Conservation (phyloP, 83 land plant species). For the Isoetes engelmannii region DNA sequence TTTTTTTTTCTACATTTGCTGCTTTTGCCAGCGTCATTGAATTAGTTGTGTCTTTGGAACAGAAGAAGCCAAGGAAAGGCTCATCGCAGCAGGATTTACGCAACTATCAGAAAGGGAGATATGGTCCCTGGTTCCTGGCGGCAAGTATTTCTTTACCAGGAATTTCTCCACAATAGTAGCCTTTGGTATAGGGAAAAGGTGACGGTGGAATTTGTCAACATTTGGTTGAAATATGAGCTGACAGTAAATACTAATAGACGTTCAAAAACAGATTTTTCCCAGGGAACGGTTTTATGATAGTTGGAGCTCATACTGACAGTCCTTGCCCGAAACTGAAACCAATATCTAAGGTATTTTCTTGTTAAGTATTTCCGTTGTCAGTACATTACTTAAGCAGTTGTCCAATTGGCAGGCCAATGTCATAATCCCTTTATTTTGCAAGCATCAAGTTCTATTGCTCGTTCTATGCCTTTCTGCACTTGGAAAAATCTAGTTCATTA, state of each 20-base stretch:
- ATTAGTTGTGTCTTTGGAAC: neutral
- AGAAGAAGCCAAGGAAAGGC: slow-evolving; percentile 74
- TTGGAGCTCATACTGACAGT: slow-evolving; percentile 97
- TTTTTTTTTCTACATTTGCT: neutral
- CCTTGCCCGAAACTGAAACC: slow-evolving; percentile 94
- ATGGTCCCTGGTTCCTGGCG: slow-evolving; percentile 68
- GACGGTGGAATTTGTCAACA: neutral
- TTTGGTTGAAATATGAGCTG: neutral
- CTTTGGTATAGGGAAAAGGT: slow-evolving; percentile 85
- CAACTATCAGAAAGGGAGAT: slow-evolving; percentile 71
- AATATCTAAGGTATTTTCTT: slow-evolving; percentile 57
- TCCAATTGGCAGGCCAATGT: no score
- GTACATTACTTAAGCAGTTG: no score
- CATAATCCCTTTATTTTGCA: no score
- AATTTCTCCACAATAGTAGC: slow-evolving; percentile 90
- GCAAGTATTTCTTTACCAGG: slow-evolving; percentile 95
- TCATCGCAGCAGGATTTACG: slow-evolving; percentile 57
- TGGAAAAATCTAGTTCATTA: no score
- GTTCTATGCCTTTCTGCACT: no score
- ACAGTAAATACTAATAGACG: neutral
- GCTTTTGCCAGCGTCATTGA: neutral
- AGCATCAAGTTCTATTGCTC: no score
- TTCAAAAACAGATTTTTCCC: slow-evolving; percentile 50
- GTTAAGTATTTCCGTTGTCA: no score
- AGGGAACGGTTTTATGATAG: slow-evolving; percentile 84